Evolutionary conservation across 73 alveolate species (phyloP), one percentile per base, ranked within the genome.

Genomic region (Blepharisma japonicum): DNA sequence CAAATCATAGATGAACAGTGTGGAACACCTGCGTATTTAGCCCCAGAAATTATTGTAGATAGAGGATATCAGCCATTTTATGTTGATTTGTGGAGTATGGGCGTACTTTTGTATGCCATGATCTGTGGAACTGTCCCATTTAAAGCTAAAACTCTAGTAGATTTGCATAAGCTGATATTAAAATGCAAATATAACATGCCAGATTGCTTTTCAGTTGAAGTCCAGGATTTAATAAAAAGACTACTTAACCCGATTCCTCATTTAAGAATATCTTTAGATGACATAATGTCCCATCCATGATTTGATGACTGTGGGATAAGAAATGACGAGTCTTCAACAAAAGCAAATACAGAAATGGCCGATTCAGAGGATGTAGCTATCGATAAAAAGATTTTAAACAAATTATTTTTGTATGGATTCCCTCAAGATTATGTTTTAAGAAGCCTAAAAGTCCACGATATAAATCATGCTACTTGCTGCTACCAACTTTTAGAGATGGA

Each of bases 21-120:
- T 81, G 97, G 97, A 6, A 92, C 98, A 11, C 98, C 98, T 11
- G 95, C 95, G 0, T 93, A 90, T 77, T 89, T 90, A 7, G 96
- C 98, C 0, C 98, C 98, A n/a, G 98, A 93, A 77, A 90, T 93
- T 23, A 84, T 87, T 61, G 85, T 68, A 56, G 91, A 85, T 71
- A 70, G 81, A 61, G 97, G 97, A 7, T 93, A 93, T 81, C 84
- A 80, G 72, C 96, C 96, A 7, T 90, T 42, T 81, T 81, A 78
- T n/a, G 87, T 84, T 45, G 98, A 93, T 82, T 74, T 93, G 7
- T 93, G 98, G 97, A 74, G 91, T 80, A 92, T 96, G 21, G 98
- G 98, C 32, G 98, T 93, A 51, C 89, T 92, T 50, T 87, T 93
- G 49, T 93, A 84, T 85, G 89, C 94, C 53, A 93, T 93, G 98